Conservation (phyloP, 192 early-diverging fungal genomes). For the Entophlyctis luteolus region DNA sequence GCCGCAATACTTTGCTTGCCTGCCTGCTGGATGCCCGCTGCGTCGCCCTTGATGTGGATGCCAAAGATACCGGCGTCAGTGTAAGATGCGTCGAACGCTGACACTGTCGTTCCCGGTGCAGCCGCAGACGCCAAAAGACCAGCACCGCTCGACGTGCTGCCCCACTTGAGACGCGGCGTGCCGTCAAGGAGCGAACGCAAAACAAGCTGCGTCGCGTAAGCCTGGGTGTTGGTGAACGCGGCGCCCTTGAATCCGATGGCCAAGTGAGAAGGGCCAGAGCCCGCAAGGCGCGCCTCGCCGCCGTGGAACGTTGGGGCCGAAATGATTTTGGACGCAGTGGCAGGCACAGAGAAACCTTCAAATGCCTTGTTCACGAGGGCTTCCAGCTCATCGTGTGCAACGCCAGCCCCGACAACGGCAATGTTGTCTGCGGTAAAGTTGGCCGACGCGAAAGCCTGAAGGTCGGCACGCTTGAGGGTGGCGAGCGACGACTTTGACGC, state of each 20-base stretch:
- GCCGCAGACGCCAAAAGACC: constrained; percentile 62
- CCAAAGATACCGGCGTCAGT: constrained; percentile 90
- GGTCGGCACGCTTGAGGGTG: constrained; percentile 56
- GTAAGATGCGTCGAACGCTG: constrained; percentile 80
- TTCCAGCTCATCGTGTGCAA: constrained; percentile 69
- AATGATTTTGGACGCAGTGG: constrained; percentile 28
- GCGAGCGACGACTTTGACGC: constrained; percentile 62
- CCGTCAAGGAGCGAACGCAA: constrained; percentile 47
- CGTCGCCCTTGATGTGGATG: constrained; percentile 58
- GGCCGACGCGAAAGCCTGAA: constrained; percentile 69
- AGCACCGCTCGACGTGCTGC: constrained; percentile 11
- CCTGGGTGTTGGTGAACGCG: constrained; percentile 51
- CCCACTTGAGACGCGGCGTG: constrained; percentile 44
- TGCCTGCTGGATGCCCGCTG: constrained; percentile 35
- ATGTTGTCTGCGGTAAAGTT: constrained; percentile 71
- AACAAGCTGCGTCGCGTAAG: constrained; percentile 59
- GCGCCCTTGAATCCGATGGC: constrained; percentile 80
- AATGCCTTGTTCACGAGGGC: constrained; percentile 58
- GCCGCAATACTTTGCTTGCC: constrained; percentile 36
- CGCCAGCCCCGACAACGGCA: constrained; percentile 79
- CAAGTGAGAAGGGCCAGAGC: constrained; percentile 58
- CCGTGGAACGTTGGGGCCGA: constrained; percentile 69
- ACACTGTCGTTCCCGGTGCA: constrained; percentile 40
- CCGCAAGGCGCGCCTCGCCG: constrained; percentile 79
- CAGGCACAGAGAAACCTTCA: constrained; percentile 32